A percentile compares a stretch with the other conserved stretches of the same genome.
phyloP scores from a whole-genome alignment of 2,329 filamentous ascomycete species.

The Cytospora leucostoma region DNA sequence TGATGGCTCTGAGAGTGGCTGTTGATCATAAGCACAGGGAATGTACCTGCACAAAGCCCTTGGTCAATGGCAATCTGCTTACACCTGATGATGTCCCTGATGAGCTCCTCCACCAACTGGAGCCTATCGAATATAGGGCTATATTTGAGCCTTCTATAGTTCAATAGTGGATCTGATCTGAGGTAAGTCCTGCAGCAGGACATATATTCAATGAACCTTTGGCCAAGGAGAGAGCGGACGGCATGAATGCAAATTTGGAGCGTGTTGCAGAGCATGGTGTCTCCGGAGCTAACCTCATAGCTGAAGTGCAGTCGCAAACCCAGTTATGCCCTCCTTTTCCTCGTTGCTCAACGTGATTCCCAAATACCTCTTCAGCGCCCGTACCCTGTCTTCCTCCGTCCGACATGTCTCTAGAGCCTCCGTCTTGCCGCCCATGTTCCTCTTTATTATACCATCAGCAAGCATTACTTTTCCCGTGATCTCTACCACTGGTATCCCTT shows the following conservation, averaged over 20 bases:
- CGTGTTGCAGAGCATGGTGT: background rate
- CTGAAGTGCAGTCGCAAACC: constrained; percentile 48
- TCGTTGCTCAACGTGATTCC: constrained; percentile 51
- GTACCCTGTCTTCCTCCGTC: constrained; percentile 55
- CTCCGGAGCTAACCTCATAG: background rate
- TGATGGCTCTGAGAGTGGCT: too few relatives aligned
- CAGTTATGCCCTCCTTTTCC: constrained; percentile 53
- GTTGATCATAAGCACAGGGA: too few relatives aligned
- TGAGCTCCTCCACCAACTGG: too few relatives aligned
- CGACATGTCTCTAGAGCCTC: constrained; percentile 47
- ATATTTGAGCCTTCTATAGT: too few relatives aligned
- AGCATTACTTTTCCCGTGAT: constrained; percentile 57
- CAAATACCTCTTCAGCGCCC: constrained; percentile 53
- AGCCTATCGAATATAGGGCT: too few relatives aligned
- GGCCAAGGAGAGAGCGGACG: too few relatives aligned
- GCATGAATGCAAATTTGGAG: background rate
- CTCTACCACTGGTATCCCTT: constrained; percentile 36
- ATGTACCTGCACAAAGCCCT: too few relatives aligned
- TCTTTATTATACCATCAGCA: constrained; percentile 53
- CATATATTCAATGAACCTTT: too few relatives aligned
- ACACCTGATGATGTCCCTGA: too few relatives aligned
- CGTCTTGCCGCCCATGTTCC: constrained; percentile 52
- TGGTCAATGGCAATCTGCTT: too few relatives aligned
- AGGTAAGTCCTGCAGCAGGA: too few relatives aligned
- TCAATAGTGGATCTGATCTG: too few relatives aligned